These are phyloP conservation scores for Eucalyptus caleyi DNA, from an alignment of 345 rosid genomes.

Conservation along the genomic window DNA sequence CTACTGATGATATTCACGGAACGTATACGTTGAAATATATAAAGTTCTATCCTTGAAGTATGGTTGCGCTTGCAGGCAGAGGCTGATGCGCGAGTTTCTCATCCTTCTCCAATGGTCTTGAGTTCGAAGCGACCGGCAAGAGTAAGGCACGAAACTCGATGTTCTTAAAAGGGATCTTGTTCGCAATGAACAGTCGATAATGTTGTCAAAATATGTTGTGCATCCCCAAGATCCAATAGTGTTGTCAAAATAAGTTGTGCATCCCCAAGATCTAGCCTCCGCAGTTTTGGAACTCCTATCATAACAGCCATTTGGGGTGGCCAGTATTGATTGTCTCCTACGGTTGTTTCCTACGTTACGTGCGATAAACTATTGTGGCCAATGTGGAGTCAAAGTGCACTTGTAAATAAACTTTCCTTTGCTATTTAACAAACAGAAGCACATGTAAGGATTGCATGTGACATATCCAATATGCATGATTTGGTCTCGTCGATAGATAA, in stretches of 20 bases:
- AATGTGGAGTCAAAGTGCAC: not conserved
- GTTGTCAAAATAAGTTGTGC: not conserved
- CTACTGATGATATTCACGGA: not conserved
- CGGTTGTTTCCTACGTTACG: not conserved
- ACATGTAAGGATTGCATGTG: not conserved
- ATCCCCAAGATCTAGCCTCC: not conserved
- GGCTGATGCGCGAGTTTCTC: not conserved
- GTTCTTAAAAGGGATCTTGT: not conserved
- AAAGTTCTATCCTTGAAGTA: not conserved
- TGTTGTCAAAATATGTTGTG: not conserved
- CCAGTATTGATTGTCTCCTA: not conserved
- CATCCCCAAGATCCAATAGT: too few species aligned
- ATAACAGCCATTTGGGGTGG: not conserved
- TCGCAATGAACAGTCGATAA: not conserved
- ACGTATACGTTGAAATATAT: not conserved
- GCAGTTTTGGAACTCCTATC: not conserved
- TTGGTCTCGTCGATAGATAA: not conserved
- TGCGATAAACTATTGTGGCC: not conserved
- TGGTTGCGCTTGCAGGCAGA: not conserved
- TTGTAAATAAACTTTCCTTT: not conserved
- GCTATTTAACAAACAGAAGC: not conserved
- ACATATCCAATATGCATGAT: not conserved
- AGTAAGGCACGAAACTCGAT: not conserved
- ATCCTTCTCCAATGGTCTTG: not conserved
- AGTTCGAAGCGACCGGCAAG: not conserved